phyloP scores from a whole-genome alignment of 176 grass and related monocot genomes.

The Triticum turgidum region DNA sequence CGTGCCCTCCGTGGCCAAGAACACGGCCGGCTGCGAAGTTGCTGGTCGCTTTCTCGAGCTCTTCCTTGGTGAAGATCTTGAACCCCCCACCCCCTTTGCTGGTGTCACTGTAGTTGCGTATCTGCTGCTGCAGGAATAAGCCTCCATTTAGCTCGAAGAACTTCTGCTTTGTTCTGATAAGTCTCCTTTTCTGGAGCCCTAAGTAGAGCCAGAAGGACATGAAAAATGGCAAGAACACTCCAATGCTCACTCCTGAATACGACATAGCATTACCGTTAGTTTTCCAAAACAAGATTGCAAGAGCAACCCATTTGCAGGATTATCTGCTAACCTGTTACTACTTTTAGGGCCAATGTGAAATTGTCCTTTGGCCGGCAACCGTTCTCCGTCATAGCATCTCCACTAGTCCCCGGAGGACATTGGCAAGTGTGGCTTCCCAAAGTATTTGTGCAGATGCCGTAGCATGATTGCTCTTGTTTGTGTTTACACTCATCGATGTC shows the following conservation, averaged over 20 bases:
- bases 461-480: conserved; percentile 25
- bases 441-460: conserved; percentile 50
- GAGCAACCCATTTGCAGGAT: neutral
- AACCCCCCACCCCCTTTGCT: neutral
- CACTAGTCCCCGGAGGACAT: conserved; percentile 40
- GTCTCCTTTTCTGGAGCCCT: conserved; percentile 49
- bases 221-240: conserved; percentile 37
- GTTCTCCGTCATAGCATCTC: conserved; percentile 5
- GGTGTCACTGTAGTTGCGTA: conserved; percentile 24
- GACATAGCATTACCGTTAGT: neutral
- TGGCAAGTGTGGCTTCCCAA: conserved; percentile 32
- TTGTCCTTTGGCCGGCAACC: conserved; percentile 52
- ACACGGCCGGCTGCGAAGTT: conserved; percentile 28
- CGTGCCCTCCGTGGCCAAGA: conserved; percentile 48
- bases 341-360: conserved; percentile 54
- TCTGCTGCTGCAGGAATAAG: conserved; percentile 47
- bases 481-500: conserved; percentile 59
- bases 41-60: conserved; percentile 53
- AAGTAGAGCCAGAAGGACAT: conserved; percentile 38
- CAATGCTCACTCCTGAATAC: conserved; percentile 40
- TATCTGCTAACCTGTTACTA: conserved; percentile 44
- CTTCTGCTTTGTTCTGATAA: conserved; percentile 44
- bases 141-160: conserved; percentile 81
- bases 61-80: conserved; percentile 49
- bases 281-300: too few relatives aligned